Evolutionary conservation across 345 rosid genomes (phyloP).

Genomic region (Brassica rapa): DNA sequence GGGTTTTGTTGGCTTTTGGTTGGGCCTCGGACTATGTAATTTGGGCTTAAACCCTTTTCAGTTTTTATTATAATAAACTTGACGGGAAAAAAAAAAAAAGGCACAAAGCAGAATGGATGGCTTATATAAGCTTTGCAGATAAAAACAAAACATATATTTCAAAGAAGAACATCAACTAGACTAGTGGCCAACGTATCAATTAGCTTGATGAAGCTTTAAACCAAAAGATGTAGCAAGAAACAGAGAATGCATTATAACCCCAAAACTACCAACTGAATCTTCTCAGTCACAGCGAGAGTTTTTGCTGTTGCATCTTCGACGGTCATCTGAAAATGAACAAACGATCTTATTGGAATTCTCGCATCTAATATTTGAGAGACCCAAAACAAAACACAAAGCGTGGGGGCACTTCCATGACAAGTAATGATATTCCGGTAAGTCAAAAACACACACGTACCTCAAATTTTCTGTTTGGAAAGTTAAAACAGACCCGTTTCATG

Average conservation of each 20-base stretch:
- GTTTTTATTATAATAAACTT: too few relatives aligned
- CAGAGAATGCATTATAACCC: not conserved
- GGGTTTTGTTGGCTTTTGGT: too few relatives aligned
- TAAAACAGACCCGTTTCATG: not conserved
- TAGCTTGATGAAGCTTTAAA: not conserved
- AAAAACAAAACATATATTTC: not conserved
- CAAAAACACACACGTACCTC: too few relatives aligned
- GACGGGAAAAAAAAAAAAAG: too few relatives aligned
- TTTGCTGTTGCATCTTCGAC: not conserved
- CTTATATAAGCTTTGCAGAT: not conserved
- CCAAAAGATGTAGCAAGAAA: not conserved
- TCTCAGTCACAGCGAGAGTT: not conserved
- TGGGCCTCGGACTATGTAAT: too few relatives aligned
- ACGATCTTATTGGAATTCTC: not conserved
- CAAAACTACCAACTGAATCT: not conserved
- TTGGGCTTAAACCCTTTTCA: too few relatives aligned
- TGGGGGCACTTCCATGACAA: not conserved
- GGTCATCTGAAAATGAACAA: not conserved
- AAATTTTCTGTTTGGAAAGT: not conserved
- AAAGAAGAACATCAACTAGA: not conserved
- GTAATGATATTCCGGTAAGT: not conserved
- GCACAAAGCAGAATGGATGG: not conserved
- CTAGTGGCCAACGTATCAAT: not conserved
- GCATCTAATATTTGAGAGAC: not conserved
- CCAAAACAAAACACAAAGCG: not conserved